Evolutionary conservation across 116 monocot genomes (phyloP).

Genomic region (Cymodocea nodosa): DNA sequence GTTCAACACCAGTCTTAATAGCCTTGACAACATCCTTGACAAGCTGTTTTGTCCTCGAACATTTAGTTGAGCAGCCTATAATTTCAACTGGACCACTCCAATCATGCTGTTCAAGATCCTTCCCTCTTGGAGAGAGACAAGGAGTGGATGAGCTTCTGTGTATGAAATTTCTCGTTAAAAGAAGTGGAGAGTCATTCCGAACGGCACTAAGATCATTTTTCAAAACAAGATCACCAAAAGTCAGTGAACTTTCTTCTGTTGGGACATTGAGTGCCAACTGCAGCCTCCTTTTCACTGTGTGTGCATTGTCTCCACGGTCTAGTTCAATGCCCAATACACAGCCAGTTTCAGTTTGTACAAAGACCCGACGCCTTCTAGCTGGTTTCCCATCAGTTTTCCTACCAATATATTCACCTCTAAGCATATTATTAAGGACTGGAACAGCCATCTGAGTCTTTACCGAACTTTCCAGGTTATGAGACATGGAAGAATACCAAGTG

Average conservation of each 20-base stretch:
- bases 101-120: constrained; percentile 53
- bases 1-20: constrained; percentile 60
- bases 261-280: constrained; percentile 63
- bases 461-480: constrained; percentile 58
- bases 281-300: constrained; percentile 70
- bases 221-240: constrained; percentile 60
- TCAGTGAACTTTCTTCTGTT: constrained; percentile 67
- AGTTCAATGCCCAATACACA: constrained; percentile 62
- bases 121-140: constrained; percentile 65
- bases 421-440: constrained; percentile 28
- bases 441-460: constrained; percentile 84
- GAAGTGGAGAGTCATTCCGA: constrained; percentile 61
- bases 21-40: constrained; percentile 61
- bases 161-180: constrained; percentile 56
- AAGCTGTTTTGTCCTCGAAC: constrained; percentile 39
- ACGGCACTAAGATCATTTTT: constrained; percentile 59
- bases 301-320: constrained; percentile 67
- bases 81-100: constrained; percentile 59
- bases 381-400: constrained; percentile 35
- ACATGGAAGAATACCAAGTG: constrained; percentile 19
- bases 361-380: constrained; percentile 42
- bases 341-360: constrained; percentile 77
- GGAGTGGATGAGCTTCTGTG: constrained; percentile 83
- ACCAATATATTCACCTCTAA: constrained; percentile 29
- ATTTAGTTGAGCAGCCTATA: constrained; percentile 45